These are phyloP conservation scores for Moesziomyces aphidis DNA, from an alignment of 1,284 basidiomycete species.

Conservation along the genomic window DNA sequence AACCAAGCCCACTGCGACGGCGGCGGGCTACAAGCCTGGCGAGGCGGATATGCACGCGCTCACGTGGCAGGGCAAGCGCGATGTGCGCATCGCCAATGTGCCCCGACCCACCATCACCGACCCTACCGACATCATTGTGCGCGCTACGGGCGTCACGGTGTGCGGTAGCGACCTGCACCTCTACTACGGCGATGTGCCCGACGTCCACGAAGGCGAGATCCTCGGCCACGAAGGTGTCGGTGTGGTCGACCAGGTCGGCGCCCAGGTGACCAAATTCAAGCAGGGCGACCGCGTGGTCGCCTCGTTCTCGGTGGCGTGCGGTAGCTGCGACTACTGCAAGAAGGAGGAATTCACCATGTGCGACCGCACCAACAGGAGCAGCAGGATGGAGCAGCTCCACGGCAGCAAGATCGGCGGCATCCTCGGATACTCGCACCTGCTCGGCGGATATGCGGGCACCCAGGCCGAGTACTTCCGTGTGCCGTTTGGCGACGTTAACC, in stretches of 20 bases:
- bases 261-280: conserved; percentile 45
- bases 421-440: conserved; percentile 75
- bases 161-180: conserved; percentile 70
- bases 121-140: conserved; percentile 76
- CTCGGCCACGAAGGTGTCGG: conserved; percentile 63
- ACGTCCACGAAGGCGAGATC: conserved; percentile 77
- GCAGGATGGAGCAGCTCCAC: conserved; percentile 76
- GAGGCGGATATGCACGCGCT: conserved; percentile 70
- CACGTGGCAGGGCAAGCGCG: conserved; percentile 76
- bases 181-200: conserved; percentile 71
- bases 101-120: conserved; percentile 78
- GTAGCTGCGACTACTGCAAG: conserved; percentile 79
- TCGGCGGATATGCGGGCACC: conserved; percentile 79
- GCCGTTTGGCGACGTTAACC: conserved; percentile 78
- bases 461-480: conserved; percentile 74
- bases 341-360: conserved; percentile 80
- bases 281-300: conserved; percentile 70
- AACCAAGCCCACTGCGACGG: conserved; percentile 19
- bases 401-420: conserved; percentile 69
- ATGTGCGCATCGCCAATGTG: conserved; percentile 63
- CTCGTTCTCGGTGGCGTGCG: conserved; percentile 83
- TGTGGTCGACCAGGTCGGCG: conserved; percentile 55
- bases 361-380: conserved; percentile 77
- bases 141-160: conserved; percentile 78
- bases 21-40: conserved; percentile 32